phyloP scores from a whole-genome alignment of 768 basidiomycete genomes.

The Boletus tylopilopsis region DNA sequence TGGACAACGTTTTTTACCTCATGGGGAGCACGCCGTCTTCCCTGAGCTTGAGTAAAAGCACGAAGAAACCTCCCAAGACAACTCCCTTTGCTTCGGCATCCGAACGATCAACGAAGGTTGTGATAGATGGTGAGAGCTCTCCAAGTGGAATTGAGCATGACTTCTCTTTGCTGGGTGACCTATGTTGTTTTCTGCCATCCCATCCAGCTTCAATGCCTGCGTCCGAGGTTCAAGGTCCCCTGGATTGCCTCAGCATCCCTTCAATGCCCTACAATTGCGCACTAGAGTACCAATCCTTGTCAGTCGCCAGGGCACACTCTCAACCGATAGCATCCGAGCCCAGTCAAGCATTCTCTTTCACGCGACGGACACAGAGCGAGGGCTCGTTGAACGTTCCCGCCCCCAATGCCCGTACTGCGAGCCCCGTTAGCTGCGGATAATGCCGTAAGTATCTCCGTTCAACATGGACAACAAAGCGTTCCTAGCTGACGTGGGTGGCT shows the following conservation, averaged over 20 bases:
- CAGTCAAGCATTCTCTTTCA: slow-evolving; percentile 20
- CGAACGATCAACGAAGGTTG: no score
- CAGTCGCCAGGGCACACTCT: slow-evolving; percentile 18
- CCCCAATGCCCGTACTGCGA: slow-evolving; percentile 12
- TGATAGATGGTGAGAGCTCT: no score
- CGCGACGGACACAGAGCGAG: slow-evolving; percentile 27
- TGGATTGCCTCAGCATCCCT: slow-evolving; percentile 13
- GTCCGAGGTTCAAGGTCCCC: slow-evolving; percentile 20
- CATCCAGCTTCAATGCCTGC: slow-evolving; percentile 16
- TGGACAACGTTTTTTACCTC: no score
- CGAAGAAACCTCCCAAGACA: no score
- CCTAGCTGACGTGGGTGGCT: slow-evolving; percentile 7
- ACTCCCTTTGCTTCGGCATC: no score
- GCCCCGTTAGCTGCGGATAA: slow-evolving; percentile 18
- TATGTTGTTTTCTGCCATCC: no score
- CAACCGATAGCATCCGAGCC: slow-evolving; percentile 23
- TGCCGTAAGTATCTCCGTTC: slow-evolving; percentile 18
- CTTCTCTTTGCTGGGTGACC: no score
- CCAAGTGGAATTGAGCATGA: no score
- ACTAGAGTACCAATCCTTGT: slow-evolving; percentile 7
- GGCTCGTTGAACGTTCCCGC: slow-evolving; percentile 6
- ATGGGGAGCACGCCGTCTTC: no score
- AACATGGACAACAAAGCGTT: background rate
- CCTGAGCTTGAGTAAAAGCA: no score
- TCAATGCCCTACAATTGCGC: slow-evolving; percentile 9